Conservation (phyloP, 768 basidiomycete species). For the Auriculariales sp. region DNA sequence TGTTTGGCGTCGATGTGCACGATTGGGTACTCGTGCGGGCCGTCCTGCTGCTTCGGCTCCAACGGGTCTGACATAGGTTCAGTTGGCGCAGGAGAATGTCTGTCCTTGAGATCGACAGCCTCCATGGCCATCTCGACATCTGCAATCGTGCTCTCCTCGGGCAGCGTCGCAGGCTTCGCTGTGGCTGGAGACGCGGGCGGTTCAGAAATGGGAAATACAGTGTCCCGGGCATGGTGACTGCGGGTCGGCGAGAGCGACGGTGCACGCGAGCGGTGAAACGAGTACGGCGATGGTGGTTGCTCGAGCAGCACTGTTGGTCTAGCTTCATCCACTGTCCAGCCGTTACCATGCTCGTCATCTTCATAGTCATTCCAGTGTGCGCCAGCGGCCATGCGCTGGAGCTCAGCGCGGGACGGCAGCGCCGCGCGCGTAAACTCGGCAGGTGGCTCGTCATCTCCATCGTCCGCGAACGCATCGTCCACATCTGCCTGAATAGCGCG, state of each 20-base stretch:
- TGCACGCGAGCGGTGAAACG: constrained; percentile 8
- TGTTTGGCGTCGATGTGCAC: constrained; percentile 27
- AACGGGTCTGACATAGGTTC: neutral
- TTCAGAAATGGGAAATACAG: constrained; percentile 13
- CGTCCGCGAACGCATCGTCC: neutral
- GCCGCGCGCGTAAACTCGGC: neutral
- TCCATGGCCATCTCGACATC: neutral
- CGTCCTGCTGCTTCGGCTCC: neutral
- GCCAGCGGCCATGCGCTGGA: neutral
- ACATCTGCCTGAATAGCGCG: neutral
- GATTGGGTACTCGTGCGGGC: constrained; percentile 19
- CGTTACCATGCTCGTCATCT: constrained; percentile 13
- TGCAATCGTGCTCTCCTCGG: neutral
- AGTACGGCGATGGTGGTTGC: constrained; percentile 14
- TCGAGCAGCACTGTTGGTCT: constrained; percentile 48
- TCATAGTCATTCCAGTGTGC: constrained; percentile 21
- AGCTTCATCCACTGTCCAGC: constrained; percentile 18
- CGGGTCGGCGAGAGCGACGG: constrained; percentile 12
- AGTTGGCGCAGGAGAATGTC: constrained; percentile 2
- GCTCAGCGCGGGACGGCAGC: neutral
- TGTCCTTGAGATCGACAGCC: neutral
- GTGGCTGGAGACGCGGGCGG: constrained; percentile 11
- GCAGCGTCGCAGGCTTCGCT: neutral
- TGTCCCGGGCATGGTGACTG: constrained; percentile 9
- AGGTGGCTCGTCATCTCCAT: neutral